Conservation (phyloP, 2,329 filamentous ascomycete species). For the Neobulgaria alba region DNA sequence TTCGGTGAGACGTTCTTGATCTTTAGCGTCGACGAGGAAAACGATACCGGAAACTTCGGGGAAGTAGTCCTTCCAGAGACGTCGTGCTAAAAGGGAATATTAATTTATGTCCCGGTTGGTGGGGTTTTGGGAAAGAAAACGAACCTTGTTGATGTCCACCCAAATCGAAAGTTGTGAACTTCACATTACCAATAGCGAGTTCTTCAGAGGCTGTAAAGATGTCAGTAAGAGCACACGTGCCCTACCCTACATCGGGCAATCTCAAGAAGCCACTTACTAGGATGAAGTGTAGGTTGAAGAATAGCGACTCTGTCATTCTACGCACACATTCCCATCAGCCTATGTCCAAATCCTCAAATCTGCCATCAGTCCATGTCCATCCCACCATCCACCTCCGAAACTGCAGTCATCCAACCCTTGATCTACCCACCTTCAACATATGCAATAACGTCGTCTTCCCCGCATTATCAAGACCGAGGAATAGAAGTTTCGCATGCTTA, state of each 20-base stretch:
- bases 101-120: constrained; percentile 5
- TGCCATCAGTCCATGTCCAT: no score
- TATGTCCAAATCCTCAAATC: constrained; percentile 3
- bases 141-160: constrained; percentile 87
- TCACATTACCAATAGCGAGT: constrained; percentile 84
- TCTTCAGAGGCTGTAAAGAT: constrained; percentile 66
- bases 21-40: constrained; percentile 96
- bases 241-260: not conserved
- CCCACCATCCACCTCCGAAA: no score
- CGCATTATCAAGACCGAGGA: constrained; percentile 88
- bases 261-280: constrained; percentile 46
- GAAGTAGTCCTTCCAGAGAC: constrained; percentile 96
- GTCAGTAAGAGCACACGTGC: constrained; percentile 21
- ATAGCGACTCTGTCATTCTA: constrained; percentile 91
- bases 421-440: constrained; percentile 73
- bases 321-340: constrained; percentile 12
- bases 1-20: constrained; percentile 88
- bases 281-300: constrained; percentile 83
- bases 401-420: not conserved
- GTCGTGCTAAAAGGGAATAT: constrained; percentile 52
- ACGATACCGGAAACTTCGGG: constrained; percentile 94
- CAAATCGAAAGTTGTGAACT: constrained; percentile 90
- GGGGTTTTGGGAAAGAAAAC: constrained; percentile 12
- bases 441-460: constrained; percentile 91
- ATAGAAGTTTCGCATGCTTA: constrained; percentile 93